A percentile compares a stretch with the other conserved stretches of the same genome.
Conservation (phyloP, 176 grass and related monocot genomes). For the Puccinellia tenuiflora region DNA sequence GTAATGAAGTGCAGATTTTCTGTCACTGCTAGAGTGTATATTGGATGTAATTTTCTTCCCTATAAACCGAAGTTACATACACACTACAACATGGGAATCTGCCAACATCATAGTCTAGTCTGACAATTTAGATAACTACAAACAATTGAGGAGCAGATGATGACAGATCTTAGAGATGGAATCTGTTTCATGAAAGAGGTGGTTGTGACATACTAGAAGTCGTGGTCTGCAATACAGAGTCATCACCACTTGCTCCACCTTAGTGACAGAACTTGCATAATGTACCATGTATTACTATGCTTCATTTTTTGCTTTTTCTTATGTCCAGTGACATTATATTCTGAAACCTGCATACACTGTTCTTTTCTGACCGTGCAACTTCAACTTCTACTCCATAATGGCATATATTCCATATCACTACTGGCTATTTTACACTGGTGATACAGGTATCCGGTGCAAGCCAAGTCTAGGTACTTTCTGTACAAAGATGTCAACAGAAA, state of each 20-base stretch:
- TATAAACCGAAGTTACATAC: no score
- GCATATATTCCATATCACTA: not conserved
- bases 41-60: no score
- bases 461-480: conserved; percentile 61
- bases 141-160: no score
- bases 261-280: not conserved
- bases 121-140: no score
- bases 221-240: not conserved
- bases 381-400: not conserved
- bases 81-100: no score
- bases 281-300: not conserved
- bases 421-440: not conserved
- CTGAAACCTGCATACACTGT: not conserved
- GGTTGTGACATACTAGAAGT: not conserved
- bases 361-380: not conserved
- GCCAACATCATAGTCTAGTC: no score
- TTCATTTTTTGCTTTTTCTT: not conserved
- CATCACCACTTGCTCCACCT: not conserved
- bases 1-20: no score
- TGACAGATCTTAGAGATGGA: not conserved
- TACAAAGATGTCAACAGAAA: conserved; percentile 93
- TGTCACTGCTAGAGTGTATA: no score
- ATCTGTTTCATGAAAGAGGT: not conserved
- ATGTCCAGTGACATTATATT: not conserved
- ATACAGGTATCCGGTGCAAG: conserved; percentile 79